Evolutionary conservation across 176 grass and related monocot species (phyloP).

Genomic region (Oryza brachyantha): DNA sequence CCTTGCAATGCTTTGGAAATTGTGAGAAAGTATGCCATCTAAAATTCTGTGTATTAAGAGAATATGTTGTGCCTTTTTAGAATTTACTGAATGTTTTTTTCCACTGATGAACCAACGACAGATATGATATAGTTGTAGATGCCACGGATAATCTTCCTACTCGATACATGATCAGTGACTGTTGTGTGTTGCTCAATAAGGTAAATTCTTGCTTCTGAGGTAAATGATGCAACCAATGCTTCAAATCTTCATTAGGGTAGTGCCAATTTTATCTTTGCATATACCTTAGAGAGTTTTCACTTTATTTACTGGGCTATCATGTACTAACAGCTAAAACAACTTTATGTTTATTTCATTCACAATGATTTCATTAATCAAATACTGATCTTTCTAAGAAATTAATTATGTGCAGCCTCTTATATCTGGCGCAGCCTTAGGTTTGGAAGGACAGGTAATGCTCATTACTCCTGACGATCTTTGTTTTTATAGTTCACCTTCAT

Average conservation of each 20-base stretch:
- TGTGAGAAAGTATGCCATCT: conserved; percentile 75
- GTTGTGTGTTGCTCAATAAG: conserved; percentile 86
- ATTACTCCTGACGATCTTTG: conserved; percentile 23
- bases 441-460: conserved; percentile 83
- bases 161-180: conserved; percentile 96
- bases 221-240: neutral
- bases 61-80: neutral
- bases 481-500: neutral
- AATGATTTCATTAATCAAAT: neutral
- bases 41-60: neutral
- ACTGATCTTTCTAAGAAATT: conserved; percentile 19
- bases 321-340: neutral
- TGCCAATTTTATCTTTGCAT: neutral
- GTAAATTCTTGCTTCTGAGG: conserved; percentile 33
- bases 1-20: conserved; percentile 68
- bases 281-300: neutral
- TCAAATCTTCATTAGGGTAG: conserved; percentile 7
- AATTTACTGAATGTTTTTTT: conserved; percentile 47
- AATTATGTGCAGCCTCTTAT: conserved; percentile 73
- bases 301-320: neutral
- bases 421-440: conserved; percentile 83
- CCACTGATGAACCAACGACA: conserved; percentile 42
- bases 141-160: conserved; percentile 93
- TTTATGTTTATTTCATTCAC: conserved; percentile 1
- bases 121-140: conserved; percentile 93